These are phyloP conservation scores for Sideroxylon spinosum DNA, from an alignment of 179 eudicot species.

Conservation along the genomic window DNA sequence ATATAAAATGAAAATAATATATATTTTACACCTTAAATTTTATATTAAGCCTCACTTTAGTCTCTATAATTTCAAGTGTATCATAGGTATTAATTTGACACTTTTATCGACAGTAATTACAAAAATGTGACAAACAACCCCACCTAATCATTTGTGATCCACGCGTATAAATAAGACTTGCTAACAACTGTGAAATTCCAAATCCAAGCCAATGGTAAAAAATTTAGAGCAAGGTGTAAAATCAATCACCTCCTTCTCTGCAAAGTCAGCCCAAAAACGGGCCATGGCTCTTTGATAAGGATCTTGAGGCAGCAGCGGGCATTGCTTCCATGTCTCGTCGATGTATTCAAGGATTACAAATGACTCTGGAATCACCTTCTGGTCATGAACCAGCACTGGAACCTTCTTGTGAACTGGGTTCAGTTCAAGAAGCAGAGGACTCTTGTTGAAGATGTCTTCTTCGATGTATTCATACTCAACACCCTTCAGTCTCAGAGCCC, in stretches of 20 bases:
- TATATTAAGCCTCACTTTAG: too few relatives aligned
- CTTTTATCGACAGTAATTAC: too few relatives aligned
- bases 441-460: constrained; percentile 26
- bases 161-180: too few relatives aligned
- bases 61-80: too few relatives aligned
- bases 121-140: too few relatives aligned
- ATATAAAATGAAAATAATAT: too few relatives aligned
- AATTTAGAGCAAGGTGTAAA: not conserved
- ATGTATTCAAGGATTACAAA: constrained; percentile 14
- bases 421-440: constrained; percentile 14
- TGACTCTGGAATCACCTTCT: constrained; percentile 10
- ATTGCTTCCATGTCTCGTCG: constrained; percentile 16
- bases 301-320: constrained; percentile 15
- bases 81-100: too few relatives aligned
- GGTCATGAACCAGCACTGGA: constrained; percentile 15
- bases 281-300: constrained; percentile 14
- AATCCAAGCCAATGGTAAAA: not conserved
- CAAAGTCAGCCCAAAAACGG: constrained; percentile 5
- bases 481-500: constrained; percentile 27
- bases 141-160: too few relatives aligned
- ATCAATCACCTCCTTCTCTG: constrained; percentile 3
- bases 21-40: too few relatives aligned
- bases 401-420: constrained; percentile 14
- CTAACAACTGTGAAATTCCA: too few relatives aligned
- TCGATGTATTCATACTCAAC: constrained; percentile 20